Base-by-base conservation (phyloP, 2,329 filamentous ascomycete species). In the Clonostachys rhizophaga region DNA sequence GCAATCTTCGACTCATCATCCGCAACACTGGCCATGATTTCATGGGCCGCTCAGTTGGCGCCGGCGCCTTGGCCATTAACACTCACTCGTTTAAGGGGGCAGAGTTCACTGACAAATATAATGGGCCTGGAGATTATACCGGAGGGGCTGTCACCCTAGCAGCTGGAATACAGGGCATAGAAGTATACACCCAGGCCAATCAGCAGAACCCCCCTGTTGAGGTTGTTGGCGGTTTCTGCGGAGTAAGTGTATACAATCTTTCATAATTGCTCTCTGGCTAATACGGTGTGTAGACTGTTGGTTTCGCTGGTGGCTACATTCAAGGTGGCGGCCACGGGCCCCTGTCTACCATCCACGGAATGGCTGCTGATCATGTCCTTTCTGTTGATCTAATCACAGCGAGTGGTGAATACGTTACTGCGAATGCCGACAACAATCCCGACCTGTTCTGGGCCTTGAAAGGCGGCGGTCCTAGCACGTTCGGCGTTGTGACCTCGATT, bases 241-340 rank as follows among this genome's bases (percentile, higher is more conserved):
- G 24, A 30, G 24, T 30, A 30, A 30, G 24, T 30, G 24, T 30
- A 10, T 30, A 10, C 24, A 30, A 30, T 4, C 24, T 4, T 10
- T 30, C 3, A 30, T 5, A 30, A 30, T 30, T 5, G 4, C 9
- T 30, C 24, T 10, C 24, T 30, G 24, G 24, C 24, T 30, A 30
- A 30, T 2, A 30, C 4, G 9, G 8, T 30, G 24, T 43, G 20
- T 20, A 55, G 1, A 76, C 73, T 0, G 80, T 85, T 6, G 81
- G 80, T 2, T 53, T 80, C 8, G 74, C 76, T 0, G 83, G 82
- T 14, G 82, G 82, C 2, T 86, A 77, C 54, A 73, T 68, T 4
- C 78, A 82, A 57, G 81, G 80, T 6, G 83, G 79, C 13, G 83
- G 83, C 0, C 79, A 84, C 55, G 74, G 71, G 1, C 65, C 72